Evolutionary conservation across 805 yeast species (phyloP).

Genomic region (Nakazawaea wickerhamii): DNA sequence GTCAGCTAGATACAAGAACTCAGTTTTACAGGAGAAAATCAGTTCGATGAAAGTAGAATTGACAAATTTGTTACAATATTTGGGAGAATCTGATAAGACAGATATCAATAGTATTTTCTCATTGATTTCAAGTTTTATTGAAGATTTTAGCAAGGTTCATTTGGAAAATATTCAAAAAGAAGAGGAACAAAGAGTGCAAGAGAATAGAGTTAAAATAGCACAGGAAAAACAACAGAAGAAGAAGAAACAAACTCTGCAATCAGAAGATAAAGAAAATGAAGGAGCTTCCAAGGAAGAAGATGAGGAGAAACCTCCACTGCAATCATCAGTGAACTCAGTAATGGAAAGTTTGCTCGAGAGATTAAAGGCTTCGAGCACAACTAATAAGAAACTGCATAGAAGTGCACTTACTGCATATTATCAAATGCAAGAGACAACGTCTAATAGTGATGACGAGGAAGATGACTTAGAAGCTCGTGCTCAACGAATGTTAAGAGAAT

Average conservation of each 20-base stretch:
- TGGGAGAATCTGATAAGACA: constrained; percentile 77
- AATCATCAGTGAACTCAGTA: neutral
- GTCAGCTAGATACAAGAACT: constrained; percentile 67
- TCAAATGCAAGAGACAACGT: constrained; percentile 4
- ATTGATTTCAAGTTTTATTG: constrained; percentile 74
- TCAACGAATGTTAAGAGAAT: constrained; percentile 11
- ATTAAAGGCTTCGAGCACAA: neutral
- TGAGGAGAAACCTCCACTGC: neutral
- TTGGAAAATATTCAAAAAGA: constrained; percentile 75
- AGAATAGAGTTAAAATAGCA: constrained; percentile 62
- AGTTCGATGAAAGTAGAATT: constrained; percentile 60
- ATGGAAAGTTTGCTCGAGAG: constrained; percentile 10
- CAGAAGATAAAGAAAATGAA: constrained; percentile 3
- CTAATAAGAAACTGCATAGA: constrained; percentile 7
- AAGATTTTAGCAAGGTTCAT: constrained; percentile 75
- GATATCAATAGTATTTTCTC: constrained; percentile 67
- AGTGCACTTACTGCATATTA: constrained; percentile 11
- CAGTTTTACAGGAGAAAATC: constrained; percentile 58
- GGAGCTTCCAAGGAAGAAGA: neutral
- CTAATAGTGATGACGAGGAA: constrained; percentile 5
- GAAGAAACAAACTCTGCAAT: neutral
- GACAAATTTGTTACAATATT: constrained; percentile 66
- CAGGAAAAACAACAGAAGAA: constrained; percentile 27
- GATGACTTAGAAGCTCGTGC: constrained; percentile 10
- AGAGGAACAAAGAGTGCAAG: constrained; percentile 73